Evolutionary conservation across 306 rosid genomes (phyloP), one percentile per base, ranked within the genome.

Genomic region (Cicer chorassanicum): DNA sequence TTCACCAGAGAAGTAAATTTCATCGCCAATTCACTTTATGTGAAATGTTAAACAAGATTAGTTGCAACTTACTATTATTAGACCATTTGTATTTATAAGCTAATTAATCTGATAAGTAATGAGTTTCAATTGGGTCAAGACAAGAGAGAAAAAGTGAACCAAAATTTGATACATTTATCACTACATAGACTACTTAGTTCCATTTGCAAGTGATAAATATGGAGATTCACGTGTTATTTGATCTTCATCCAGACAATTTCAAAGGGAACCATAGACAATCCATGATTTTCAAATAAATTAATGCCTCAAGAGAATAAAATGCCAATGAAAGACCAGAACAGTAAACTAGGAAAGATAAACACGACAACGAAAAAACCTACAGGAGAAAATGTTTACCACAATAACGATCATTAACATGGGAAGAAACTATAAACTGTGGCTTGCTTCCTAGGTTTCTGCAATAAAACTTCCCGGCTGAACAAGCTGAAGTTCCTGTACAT

Each of bases 401-500:
- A 70, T 88, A 60, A 19, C 12, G 89, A 82, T 93, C 96, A 67
- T 93, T 91, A 82, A 93, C 88, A 9, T 54, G 90, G 66, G 97
- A 93, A 66, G 97, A 88, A 81, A 88, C 88, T 83, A 91, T 82
- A 29, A 93, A 89, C 74, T 42, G 84, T 44, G 98, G 97, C 59
- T 59, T 91, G 85, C 96, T 93, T 77, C 98, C 98, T 36, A 87
- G 73, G 72, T 93, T 93, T 70, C 80, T 81, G 82, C 96, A 91
- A 63, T 88, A 91, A 79, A 93, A 93, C 73, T 86, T 91, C 14
- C 90, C 92, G 1, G 83, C 74, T 0, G 89, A 84, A 72, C 97
- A 93, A 74, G 98, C 97, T 16, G 97, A 88, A 81, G 98, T 93
- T 68, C 98, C 98, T 93, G 91, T 73, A 79, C 55, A 73, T 39